Evolutionary conservation across 805 yeast species (phyloP), one percentile per base, ranked within the genome.

Genomic region (Wilhelminamyces savonicus): DNA sequence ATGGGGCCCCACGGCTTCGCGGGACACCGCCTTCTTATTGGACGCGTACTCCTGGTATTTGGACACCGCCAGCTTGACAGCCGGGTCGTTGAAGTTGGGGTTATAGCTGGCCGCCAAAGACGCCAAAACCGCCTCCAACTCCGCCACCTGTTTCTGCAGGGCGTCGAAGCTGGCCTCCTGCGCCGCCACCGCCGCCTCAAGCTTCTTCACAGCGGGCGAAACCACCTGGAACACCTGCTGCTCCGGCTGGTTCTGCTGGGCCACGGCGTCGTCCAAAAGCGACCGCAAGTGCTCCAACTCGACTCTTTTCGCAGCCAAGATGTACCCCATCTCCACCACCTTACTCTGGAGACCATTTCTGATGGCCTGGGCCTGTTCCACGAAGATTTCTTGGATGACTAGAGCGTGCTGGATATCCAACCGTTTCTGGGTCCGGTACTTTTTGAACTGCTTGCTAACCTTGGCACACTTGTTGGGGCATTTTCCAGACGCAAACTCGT

Each of bases 31-130:
- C 19, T 17, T 17, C 23, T 59, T 54, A 38, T 69, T 68, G 8
- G 71, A 67, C 7, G 54, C 41, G 40, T 70, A 66, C 37, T 73
- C 68, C 26, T 71, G 73, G 47, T 54, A 80, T 0, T 61, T 59
- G 13, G 70, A 60, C 12, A 86, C 78, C 2, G 88, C 78, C 13
- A 64, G 70, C 51, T 85, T 85, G 13, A 88, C 96, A 0, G 88
- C 94, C 6, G 76, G 74, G 55, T 88, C 96, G 49, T 88, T 86
- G 58, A 86, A 75, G 45, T 86, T 82, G 27, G 82, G 84, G 44
- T 86, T 84, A 54, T 82, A 87, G n/a, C 71, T 70, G 3, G 62
- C 47, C 7, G 65, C 52, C 56, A 88, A 60, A 4, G 56, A 54
- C 2, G 55, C 52, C 28, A 85, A 48, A 12, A 82, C 64, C 3